These are phyloP conservation scores for Laburnicola sp. DNA, from an alignment of 2,329 filamentous ascomycete genomes.

Conservation along the genomic window DNA sequence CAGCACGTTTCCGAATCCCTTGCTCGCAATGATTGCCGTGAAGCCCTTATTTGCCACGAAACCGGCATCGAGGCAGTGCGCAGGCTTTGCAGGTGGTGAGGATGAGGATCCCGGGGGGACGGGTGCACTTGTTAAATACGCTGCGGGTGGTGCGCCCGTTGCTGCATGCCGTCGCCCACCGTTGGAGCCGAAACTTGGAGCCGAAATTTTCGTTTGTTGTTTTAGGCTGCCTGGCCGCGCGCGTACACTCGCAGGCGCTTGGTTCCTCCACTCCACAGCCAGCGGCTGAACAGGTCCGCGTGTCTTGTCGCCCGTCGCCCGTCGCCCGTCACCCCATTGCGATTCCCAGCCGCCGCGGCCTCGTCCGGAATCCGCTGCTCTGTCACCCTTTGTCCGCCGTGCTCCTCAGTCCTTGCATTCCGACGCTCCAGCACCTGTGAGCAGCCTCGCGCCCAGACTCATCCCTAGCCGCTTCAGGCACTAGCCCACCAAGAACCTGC, in stretches of 20 bases:
- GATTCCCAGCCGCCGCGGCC: conserved; percentile 1
- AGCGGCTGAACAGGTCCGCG: too few species aligned
- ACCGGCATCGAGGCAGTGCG: conserved; percentile 9
- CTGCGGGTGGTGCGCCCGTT: conserved; percentile 6
- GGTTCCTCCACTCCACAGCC: background rate
- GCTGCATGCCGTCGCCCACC: conserved; percentile 9
- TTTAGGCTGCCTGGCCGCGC: background rate
- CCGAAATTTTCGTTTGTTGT: conserved; percentile 1
- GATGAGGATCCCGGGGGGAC: conserved; percentile 7
- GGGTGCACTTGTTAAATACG: conserved; percentile 3
- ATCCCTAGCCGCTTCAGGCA: conserved; percentile 26
- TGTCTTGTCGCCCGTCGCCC: too few species aligned
- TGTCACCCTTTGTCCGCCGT: conserved; percentile 7
- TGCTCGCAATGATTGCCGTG: too few species aligned
- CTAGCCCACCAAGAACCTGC: conserved; percentile 14
- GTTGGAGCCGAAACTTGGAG: conserved; percentile 1
- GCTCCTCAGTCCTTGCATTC: conserved; percentile 21
- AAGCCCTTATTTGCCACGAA: conserved; percentile 1
- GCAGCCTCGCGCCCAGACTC: conserved; percentile 21
- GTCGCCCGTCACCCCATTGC: background rate
- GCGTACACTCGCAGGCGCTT: too few species aligned
- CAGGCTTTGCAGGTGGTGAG: background rate
- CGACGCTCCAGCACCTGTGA: conserved; percentile 1
- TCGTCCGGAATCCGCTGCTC: conserved; percentile 3
- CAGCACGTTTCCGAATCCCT: background rate